A percentile compares a stretch with the other conserved stretches of the same genome.
Evolutionary conservation across 208 protist species (phyloP).

Genomic region (Trichomonas gallinae): DNA sequence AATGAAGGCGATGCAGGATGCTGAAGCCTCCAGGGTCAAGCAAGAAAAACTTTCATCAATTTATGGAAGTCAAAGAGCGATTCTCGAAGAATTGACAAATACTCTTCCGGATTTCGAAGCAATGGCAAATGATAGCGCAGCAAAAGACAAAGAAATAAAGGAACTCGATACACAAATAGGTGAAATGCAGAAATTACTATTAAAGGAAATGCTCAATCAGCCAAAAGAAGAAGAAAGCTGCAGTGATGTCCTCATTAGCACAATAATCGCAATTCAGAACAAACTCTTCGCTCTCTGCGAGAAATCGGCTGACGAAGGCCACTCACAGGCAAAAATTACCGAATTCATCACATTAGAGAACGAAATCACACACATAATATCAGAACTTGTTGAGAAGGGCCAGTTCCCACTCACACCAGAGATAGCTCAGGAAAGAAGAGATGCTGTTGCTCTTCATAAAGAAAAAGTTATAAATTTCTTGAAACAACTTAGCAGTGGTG

Average conservation of each 20-base stretch:
- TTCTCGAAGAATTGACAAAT: neutral
- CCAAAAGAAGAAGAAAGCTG: neutral
- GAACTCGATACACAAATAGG: neutral
- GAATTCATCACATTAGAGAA: neutral
- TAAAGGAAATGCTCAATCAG: neutral
- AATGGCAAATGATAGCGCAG: neutral
- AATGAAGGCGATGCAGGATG: neutral
- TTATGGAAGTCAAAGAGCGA: neutral
- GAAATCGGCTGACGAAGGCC: neutral
- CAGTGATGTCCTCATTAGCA: neutral
- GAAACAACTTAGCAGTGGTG: neutral
- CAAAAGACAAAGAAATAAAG: neutral
- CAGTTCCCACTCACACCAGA: neutral
- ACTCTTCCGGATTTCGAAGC: neutral
- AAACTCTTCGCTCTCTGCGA: neutral
- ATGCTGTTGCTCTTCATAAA: neutral
- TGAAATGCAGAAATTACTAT: neutral
- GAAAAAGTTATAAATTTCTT: neutral
- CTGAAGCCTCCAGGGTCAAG: neutral
- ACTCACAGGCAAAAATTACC: neutral
- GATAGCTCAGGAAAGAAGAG: neutral
- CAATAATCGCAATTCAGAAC: neutral
- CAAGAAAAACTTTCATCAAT: neutral
- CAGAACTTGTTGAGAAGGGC: neutral
- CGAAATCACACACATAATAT: neutral